These are phyloP conservation scores for Verbascum thapsus DNA, from an alignment of 257 asterid genomes.

Conservation along the genomic window DNA sequence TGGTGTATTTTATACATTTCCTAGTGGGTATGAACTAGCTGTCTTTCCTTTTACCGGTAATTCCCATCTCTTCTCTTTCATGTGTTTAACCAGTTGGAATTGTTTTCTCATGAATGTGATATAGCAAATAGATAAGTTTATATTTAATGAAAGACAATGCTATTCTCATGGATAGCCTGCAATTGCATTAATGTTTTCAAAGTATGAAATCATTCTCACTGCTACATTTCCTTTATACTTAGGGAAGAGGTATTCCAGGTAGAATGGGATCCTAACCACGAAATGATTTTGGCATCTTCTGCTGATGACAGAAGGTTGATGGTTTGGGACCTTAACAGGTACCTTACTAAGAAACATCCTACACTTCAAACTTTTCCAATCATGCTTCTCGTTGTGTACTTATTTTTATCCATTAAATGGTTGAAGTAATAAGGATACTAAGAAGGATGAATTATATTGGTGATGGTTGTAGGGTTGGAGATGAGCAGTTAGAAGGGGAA, in stretches of 20 bases:
- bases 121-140: not conserved
- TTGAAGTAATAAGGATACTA: not conserved
- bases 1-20: no score
- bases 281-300: conserved; percentile 85
- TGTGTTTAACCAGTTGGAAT: no score
- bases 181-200: not conserved
- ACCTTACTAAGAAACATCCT: conserved; percentile 13
- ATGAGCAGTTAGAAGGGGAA: conserved; percentile 97
- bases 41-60: not conserved
- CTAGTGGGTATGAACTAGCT: no score
- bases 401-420: not conserved
- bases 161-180: no score
- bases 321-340: conserved; percentile 98
- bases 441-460: not conserved
- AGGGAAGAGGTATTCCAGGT: conserved; percentile 98
- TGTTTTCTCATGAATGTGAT: conserved; percentile 1
- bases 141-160: not conserved
- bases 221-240: conserved; percentile 21
- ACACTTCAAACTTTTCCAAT: not conserved
- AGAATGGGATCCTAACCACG: conserved; percentile 99
- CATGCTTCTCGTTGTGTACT: conserved; percentile 5
- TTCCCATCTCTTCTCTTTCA: no score
- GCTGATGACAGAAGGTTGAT: conserved; percentile 94
- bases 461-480: conserved; percentile 71
- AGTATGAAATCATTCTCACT: conserved; percentile 3